phyloP scores from a whole-genome alignment of 2,329 filamentous ascomycete genomes.

The Aureobasidium musti region DNA sequence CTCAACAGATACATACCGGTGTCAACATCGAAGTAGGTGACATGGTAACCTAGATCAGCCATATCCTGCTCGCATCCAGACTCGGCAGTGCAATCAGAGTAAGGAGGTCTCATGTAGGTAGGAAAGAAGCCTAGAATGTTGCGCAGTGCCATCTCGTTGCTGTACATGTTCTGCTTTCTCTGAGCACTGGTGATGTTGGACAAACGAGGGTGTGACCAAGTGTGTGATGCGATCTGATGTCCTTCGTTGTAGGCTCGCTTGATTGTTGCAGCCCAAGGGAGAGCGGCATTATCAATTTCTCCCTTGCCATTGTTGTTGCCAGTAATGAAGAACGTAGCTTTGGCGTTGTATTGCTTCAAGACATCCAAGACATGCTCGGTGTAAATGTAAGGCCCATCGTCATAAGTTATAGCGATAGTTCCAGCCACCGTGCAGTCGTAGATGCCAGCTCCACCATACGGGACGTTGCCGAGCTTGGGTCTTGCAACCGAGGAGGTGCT shows the following conservation, averaged over 20 bases:
- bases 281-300: constrained; percentile 55
- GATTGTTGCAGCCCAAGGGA: constrained; percentile 53
- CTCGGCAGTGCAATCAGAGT: constrained; percentile 49
- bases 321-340: constrained; percentile 87
- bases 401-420: constrained; percentile 78
- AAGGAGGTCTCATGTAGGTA: constrained; percentile 56
- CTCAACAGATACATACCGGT: constrained; percentile 44
- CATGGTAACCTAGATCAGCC: constrained; percentile 57
- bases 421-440: constrained; percentile 54
- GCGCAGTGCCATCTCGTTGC: constrained; percentile 58
- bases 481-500: constrained; percentile 58
- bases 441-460: constrained; percentile 60
- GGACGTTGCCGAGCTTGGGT: constrained; percentile 55
- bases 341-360: constrained; percentile 64
- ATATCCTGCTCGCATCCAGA: constrained; percentile 46
- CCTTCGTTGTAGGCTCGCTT: constrained; percentile 58
- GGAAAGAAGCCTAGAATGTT: constrained; percentile 60
- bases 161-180: constrained; percentile 53
- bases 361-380: constrained; percentile 70
- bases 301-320: constrained; percentile 58
- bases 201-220: constrained; percentile 57
- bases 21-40: constrained; percentile 63
- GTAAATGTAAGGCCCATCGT: constrained; percentile 76
- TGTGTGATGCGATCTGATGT: constrained; percentile 63
- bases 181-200: constrained; percentile 48